phyloP scores from a whole-genome alignment of 345 rosid species.

The Cochlearia excelsa region DNA sequence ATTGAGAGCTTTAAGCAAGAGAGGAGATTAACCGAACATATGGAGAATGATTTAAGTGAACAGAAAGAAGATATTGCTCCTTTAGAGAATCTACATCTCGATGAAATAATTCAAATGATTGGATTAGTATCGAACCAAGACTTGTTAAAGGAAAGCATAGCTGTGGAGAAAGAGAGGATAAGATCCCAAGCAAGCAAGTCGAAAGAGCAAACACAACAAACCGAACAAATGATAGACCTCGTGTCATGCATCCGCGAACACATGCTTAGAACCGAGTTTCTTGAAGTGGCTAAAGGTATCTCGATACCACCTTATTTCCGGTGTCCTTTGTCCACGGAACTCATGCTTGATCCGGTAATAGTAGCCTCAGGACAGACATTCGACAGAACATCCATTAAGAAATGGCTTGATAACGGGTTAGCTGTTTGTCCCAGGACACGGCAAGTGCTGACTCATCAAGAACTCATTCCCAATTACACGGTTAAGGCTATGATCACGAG shows the following conservation, averaged over 20 bases:
- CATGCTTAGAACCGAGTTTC: slow-evolving; percentile 54
- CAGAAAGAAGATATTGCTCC: slow-evolving; percentile 47
- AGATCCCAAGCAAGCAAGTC: slow-evolving; percentile 37
- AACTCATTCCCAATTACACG: slow-evolving; percentile 84
- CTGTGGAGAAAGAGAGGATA: slow-evolving; percentile 76
- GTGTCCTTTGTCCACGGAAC: slow-evolving; percentile 84
- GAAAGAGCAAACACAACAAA: slow-evolving; percentile 43
- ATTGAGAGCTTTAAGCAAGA: slow-evolving; percentile 49
- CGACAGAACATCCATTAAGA: slow-evolving; percentile 81
- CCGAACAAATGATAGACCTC: slow-evolving; percentile 50
- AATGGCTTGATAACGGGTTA: slow-evolving; percentile 79
- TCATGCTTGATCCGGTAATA: slow-evolving; percentile 90
- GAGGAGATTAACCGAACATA: slow-evolving; percentile 38
- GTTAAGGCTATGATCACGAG: slow-evolving; percentile 86
- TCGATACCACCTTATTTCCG: slow-evolving; percentile 72
- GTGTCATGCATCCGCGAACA: slow-evolving; percentile 59
- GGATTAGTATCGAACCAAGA: slow-evolving; percentile 62
- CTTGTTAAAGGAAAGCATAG: slow-evolving; percentile 70
- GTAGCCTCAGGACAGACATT: slow-evolving; percentile 95
- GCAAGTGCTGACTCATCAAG: slow-evolving; percentile 58
- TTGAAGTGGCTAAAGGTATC: slow-evolving; percentile 56
- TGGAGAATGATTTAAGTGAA: slow-evolving; percentile 51
- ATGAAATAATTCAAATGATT: slow-evolving; percentile 51
- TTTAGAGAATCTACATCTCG: slow-evolving; percentile 45
- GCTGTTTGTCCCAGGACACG: slow-evolving; percentile 84